Evolutionary conservation across 225 moss, liverwort and hornwort genomes (phyloP).

Genomic region (Marchantia paleacea): DNA sequence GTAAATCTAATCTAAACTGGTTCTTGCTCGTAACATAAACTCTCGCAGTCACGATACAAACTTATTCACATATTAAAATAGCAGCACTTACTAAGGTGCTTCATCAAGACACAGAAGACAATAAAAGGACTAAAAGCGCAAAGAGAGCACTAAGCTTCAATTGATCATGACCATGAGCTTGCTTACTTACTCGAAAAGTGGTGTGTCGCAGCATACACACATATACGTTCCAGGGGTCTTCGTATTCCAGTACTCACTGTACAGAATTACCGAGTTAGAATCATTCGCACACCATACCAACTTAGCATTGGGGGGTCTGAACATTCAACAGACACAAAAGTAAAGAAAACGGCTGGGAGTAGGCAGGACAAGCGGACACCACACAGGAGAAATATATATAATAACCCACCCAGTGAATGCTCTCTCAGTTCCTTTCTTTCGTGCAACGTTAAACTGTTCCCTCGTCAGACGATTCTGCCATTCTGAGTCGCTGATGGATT

Average conservation of each 20-base stretch:
- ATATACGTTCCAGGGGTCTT: slow-evolving; percentile 66
- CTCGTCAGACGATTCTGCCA: slow-evolving; percentile 78
- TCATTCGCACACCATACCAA: too few species aligned
- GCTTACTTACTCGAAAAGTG: slow-evolving; percentile 61
- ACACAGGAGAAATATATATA: neutral
- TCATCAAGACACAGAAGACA: neutral
- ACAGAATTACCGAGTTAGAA: neutral
- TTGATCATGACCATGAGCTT: neutral
- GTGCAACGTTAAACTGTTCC: slow-evolving; percentile 77
- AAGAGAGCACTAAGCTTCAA: neutral
- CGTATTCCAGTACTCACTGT: slow-evolving; percentile 86
- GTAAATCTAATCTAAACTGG: too few species aligned
- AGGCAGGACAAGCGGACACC: too few species aligned
- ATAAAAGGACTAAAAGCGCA: neutral
- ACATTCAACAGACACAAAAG: neutral
- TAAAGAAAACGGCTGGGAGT: neutral
- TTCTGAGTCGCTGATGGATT: slow-evolving; percentile 57
- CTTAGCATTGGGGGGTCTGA: too few species aligned
- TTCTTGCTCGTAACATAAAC: too few species aligned
- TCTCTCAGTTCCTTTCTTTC: slow-evolving; percentile 94
- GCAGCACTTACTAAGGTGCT: too few species aligned
- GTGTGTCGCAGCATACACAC: slow-evolving; percentile 84
- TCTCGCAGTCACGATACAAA: too few species aligned
- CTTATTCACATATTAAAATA: too few species aligned
- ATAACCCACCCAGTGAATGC: slow-evolving; percentile 70